These are phyloP conservation scores for Ustilago cynodontis DNA, from an alignment of 1,284 basidiomycete species.

Conservation along the genomic window DNA sequence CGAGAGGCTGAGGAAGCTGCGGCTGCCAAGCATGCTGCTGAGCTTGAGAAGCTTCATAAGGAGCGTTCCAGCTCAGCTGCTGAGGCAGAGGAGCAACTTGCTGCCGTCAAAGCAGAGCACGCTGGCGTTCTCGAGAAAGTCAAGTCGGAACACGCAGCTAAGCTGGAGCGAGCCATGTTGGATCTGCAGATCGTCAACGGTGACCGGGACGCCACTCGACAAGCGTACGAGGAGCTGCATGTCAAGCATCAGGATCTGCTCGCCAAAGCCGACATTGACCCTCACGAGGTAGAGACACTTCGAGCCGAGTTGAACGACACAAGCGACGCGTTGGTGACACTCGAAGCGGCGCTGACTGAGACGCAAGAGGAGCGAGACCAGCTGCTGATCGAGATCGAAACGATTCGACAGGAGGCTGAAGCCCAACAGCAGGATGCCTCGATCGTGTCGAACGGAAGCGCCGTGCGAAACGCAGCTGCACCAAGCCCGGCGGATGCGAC, in stretches of 20 bases:
- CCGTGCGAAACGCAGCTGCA: slow-evolving; percentile 10
- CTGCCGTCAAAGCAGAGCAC: slow-evolving; percentile 21
- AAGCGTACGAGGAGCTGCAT: slow-evolving; percentile 53
- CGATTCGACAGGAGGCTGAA: slow-evolving; percentile 47
- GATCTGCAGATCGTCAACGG: slow-evolving; percentile 40
- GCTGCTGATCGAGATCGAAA: slow-evolving; percentile 63
- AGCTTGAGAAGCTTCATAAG: slow-evolving; percentile 23
- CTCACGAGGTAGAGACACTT: slow-evolving; percentile 77
- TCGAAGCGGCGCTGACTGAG: slow-evolving; percentile 69
- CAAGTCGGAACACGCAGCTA: slow-evolving; percentile 30
- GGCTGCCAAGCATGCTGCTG: slow-evolving; percentile 15
- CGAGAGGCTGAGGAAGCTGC: slow-evolving; percentile 28
- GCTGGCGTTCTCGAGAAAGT: slow-evolving; percentile 16
- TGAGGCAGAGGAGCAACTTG: slow-evolving; percentile 13
- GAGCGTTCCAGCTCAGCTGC: slow-evolving; percentile 26
- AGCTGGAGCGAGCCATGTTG: slow-evolving; percentile 37
- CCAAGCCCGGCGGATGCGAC: slow-evolving; percentile 32
- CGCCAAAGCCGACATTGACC: slow-evolving; percentile 51
- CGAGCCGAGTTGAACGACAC: slow-evolving; percentile 71
- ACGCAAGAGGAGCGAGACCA: slow-evolving; percentile 70
- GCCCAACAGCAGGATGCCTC: slow-evolving; percentile 28
- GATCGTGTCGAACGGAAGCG: slow-evolving; percentile 13
- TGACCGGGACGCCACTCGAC: slow-evolving; percentile 41
- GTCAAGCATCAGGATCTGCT: slow-evolving; percentile 43
- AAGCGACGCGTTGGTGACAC: slow-evolving; percentile 67